These are phyloP conservation scores for Ogataea parapolymorpha DNA, from an alignment of 805 yeast species.

Conservation along the genomic window DNA sequence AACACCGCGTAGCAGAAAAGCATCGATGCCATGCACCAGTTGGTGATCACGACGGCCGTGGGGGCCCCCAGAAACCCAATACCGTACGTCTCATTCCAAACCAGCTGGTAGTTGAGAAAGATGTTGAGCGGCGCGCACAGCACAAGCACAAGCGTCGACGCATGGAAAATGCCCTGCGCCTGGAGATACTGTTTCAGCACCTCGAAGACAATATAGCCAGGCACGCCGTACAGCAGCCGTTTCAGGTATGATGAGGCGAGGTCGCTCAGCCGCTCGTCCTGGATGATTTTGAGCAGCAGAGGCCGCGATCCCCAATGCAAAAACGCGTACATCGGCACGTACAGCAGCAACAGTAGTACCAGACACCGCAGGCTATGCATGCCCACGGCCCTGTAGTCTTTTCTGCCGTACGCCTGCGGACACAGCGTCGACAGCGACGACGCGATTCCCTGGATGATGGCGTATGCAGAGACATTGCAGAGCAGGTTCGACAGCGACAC, in stretches of 20 bases:
- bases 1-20: slow-evolving; percentile 39
- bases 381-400: slow-evolving; percentile 48
- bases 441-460: slow-evolving; percentile 55
- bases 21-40: slow-evolving; percentile 53
- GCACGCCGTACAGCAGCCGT: slow-evolving; percentile 49
- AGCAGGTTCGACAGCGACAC: slow-evolving; percentile 56
- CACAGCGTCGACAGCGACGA: slow-evolving; percentile 57
- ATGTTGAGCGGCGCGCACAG: slow-evolving; percentile 54
- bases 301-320: slow-evolving; percentile 39
- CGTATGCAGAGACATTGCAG: slow-evolving; percentile 53
- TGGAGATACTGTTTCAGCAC: slow-evolving; percentile 55
- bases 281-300: slow-evolving; percentile 34
- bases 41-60: slow-evolving; percentile 53
- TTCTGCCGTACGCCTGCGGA: slow-evolving; percentile 60
- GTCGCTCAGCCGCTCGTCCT: slow-evolving; percentile 45
- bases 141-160: slow-evolving; percentile 50
- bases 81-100: slow-evolving; percentile 41
- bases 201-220: slow-evolving; percentile 54
- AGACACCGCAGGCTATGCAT: slow-evolving; percentile 48
- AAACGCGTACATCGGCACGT: slow-evolving; percentile 39
- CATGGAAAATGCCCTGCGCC: slow-evolving; percentile 57
- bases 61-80: slow-evolving; percentile 60
- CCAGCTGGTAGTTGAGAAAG: slow-evolving; percentile 44
- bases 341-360: slow-evolving; percentile 39
- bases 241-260: slow-evolving; percentile 48